These are phyloP conservation scores for Metschnikowia proteae DNA, from an alignment of 805 yeast species.

Conservation along the genomic window DNA sequence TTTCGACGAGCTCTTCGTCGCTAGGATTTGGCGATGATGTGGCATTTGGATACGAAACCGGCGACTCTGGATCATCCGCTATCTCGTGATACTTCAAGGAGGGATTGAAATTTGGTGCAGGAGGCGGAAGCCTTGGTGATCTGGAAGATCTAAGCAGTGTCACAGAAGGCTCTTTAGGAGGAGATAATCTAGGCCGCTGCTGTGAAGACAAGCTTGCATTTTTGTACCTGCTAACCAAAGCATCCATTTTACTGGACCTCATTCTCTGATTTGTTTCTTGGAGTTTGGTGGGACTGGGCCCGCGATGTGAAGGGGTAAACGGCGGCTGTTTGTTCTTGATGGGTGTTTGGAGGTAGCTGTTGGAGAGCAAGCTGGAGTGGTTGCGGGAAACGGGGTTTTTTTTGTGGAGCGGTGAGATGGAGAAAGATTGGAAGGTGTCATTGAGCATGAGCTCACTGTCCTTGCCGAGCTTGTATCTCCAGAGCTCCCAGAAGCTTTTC, in stretches of 20 bases:
- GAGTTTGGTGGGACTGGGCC: conserved; percentile 30
- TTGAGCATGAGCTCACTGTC: background rate
- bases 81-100: background rate
- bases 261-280: conserved; percentile 39
- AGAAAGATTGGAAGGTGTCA: conserved; percentile 1
- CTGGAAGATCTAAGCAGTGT: background rate
- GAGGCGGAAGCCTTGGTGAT: conserved; percentile 7
- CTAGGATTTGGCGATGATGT: conserved; percentile 9
- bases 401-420: conserved; percentile 2
- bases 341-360: conserved; percentile 34
- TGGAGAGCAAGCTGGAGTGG: background rate
- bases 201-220: conserved; percentile 8
- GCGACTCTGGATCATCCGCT: too few relatives aligned
- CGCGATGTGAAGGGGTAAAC: conserved; percentile 20
- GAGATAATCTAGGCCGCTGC: background rate
- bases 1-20: conserved; percentile 20
- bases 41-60: conserved; percentile 2
- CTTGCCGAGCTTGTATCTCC: conserved; percentile 29
- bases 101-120: conserved; percentile 9
- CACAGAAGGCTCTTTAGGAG: conserved; percentile 2
- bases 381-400: background rate
- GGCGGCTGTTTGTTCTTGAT: conserved; percentile 28
- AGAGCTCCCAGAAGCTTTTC: conserved; percentile 34
- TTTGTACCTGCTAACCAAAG: conserved; percentile 32
- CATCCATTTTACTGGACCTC: conserved; percentile 31